Percentiles rank a stretch among this genome's conserved stretches.
These are phyloP conservation scores for Bruguiera gymnorhiza DNA, from an alignment of 345 rosid species.

Conservation along the genomic window DNA sequence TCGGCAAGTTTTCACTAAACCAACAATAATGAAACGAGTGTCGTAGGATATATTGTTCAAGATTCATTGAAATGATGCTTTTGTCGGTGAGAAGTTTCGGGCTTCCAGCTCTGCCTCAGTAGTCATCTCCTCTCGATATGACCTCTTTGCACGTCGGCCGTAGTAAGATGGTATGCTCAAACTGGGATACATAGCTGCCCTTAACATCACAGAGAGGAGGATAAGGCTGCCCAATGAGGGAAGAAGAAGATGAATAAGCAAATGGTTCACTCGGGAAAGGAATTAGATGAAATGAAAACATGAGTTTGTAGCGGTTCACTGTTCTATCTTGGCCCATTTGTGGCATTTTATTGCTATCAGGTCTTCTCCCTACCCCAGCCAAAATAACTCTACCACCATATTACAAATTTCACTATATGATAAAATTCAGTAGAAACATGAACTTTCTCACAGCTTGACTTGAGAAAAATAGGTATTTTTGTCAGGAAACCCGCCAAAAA, in stretches of 20 bases:
- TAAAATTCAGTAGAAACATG: no score
- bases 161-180: conserved; percentile 82
- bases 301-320: neutral
- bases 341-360: neutral
- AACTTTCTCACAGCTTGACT: no score
- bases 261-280: neutral
- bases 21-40: no score
- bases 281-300: neutral
- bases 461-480: no score
- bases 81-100: neutral
- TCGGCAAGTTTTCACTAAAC: no score
- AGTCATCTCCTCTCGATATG: conserved; percentile 83
- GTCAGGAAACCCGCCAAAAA: no score
- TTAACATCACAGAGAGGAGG: conserved; percentile 86
- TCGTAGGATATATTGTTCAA: no score
- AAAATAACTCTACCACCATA: neutral
- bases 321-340: neutral
- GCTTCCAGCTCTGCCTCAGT: conserved; percentile 24
- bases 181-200: conserved; percentile 94
- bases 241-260: neutral
- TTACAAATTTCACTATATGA: neutral
- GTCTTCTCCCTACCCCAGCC: neutral
- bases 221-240: conserved; percentile 52
- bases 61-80: neutral
- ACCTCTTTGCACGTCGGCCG: conserved; percentile 99